These are phyloP conservation scores for Betula pendula DNA, from an alignment of 306 rosid genomes.

Conservation along the genomic window DNA sequence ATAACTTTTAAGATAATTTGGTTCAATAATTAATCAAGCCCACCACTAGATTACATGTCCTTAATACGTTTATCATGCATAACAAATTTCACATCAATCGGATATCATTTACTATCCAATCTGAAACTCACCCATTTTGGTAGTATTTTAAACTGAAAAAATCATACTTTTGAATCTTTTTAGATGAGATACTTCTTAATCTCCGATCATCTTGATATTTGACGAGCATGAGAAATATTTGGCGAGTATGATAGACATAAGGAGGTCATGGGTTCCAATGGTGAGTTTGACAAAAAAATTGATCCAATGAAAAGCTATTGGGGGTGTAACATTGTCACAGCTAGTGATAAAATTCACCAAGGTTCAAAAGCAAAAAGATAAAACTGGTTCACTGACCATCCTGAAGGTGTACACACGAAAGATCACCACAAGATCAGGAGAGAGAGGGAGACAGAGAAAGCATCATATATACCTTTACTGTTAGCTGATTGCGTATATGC, in stretches of 20 bases:
- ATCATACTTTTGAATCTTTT: no score
- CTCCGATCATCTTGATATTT: not conserved
- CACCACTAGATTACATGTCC: not conserved
- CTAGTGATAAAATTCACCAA: conserved; percentile 14
- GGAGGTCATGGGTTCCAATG: not conserved
- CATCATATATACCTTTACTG: conserved; percentile 71
- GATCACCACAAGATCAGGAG: not conserved
- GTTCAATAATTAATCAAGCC: not conserved
- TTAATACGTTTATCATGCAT: no score
- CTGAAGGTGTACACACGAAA: not conserved
- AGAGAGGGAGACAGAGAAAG: conserved; percentile 4
- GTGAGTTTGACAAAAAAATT: not conserved
- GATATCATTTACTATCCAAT: not conserved
- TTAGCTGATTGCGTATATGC: conserved; percentile 78
- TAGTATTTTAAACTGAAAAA: no score
- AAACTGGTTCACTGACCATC: not conserved
- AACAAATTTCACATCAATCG: not conserved
- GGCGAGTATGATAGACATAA: not conserved
- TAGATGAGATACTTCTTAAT: not conserved
- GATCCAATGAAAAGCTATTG: not conserved
- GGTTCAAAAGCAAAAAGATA: not conserved
- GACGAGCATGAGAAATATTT: no score
- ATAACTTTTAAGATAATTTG: not conserved
- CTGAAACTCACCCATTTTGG: not conserved
- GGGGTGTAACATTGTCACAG: not conserved